Evolutionary conservation across 495 filamentous ascomycete genomes (phyloP), one percentile per base, ranked within the genome.

Genomic region (Daldinia concentrica): DNA sequence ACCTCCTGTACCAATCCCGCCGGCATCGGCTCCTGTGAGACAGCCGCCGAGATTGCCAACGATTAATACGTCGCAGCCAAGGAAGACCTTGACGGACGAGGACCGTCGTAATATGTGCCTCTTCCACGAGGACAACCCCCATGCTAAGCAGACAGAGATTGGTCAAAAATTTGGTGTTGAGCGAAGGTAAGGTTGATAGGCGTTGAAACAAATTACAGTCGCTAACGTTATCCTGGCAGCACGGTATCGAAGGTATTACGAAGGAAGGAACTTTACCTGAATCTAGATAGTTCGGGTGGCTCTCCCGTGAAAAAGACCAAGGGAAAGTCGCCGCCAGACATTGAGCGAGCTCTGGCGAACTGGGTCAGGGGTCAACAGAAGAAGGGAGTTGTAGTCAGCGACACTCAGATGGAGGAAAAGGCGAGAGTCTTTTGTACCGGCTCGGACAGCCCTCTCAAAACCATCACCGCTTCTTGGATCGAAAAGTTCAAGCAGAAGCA

Each of bases 401-500:
- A 97, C 75, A 88, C 89, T 22, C 89, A 91, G 74, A 95, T 98
- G 77, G 88, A 88, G 70, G 93, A 97, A 74, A 95, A 97, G 82
- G 93, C 93, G 2, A 85, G 87, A 52, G 90, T 93, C 61, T 99
- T 98, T 76, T 92, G 93, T 19, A 91, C 86, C 19, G 92, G 91
- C 26, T 85, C 88, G 11, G 95, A 97, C 64, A 90, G 87, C 68
- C 90, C 93, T 60, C 83, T 90, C 58, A 93, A 94, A 78, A 85
- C 90, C 36, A 89, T 90, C 71, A 94, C 86, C 64, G 80, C 89
- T 6, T 87, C 85, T 66, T 98, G 94, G 94, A 85, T 99, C 58
- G 95, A 97, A 78, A 97, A 96, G 77, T 98, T 99, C 84, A 97
- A 98, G 83, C 88, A 91, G 67, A 98, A 95, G 79, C 93, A 98